Conservation (phyloP, 2,329 filamentous ascomycete genomes). For the Nemania abortiva region DNA sequence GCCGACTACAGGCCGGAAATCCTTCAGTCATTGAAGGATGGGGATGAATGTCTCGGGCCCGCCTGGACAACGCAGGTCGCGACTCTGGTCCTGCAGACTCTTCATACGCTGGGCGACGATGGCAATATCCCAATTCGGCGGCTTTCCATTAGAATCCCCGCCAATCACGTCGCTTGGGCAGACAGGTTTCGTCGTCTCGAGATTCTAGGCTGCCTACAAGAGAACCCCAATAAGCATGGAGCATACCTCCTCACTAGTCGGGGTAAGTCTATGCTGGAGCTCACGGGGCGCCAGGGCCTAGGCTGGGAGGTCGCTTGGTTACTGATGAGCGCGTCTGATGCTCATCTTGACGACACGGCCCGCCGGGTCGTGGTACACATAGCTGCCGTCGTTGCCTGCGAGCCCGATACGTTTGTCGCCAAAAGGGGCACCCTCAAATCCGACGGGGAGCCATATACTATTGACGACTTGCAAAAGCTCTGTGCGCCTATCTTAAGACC, state of each 20-base stretch:
- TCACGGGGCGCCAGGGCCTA: neutral
- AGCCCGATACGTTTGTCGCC: neutral
- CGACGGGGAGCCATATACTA: neutral
- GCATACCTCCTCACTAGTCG: neutral
- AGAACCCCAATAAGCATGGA: neutral
- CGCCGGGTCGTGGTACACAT: neutral
- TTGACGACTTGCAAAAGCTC: neutral
- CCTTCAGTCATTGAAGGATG: neutral
- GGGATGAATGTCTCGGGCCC: slow-evolving; percentile 2
- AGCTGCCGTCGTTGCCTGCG: neutral
- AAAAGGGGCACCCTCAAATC: neutral
- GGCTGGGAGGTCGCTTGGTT: slow-evolving; percentile 6
- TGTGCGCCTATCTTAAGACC: neutral
- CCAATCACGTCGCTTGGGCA: neutral
- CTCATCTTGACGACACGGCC: neutral
- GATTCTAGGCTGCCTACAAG: neutral
- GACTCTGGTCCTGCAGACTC: neutral
- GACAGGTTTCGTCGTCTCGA: neutral
- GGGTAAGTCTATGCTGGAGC: neutral
- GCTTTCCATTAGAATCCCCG: neutral
- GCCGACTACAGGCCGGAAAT: neutral
- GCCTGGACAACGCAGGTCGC: slow-evolving; percentile 4
- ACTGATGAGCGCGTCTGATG: neutral
- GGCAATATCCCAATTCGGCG: neutral
- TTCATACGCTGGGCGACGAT: neutral